Percentiles rank a stretch among this genome's conserved stretches.
These are phyloP conservation scores for Verticillium nonalfalfae DNA, from an alignment of 2,329 filamentous ascomycete genomes.

Conservation along the genomic window DNA sequence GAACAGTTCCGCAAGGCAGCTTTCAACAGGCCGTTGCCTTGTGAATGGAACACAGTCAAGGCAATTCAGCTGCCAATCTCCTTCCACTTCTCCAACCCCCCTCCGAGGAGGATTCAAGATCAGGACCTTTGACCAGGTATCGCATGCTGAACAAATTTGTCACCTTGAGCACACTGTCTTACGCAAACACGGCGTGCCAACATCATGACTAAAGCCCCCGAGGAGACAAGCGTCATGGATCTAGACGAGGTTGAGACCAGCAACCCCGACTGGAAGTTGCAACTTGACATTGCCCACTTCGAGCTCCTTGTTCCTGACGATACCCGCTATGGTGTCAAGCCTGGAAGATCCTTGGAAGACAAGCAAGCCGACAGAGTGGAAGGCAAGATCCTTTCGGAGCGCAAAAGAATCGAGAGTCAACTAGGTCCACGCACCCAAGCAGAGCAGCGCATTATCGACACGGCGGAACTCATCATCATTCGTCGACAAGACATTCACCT, in stretches of 20 bases:
- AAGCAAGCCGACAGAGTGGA: neutral
- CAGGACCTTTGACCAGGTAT: too few relatives aligned
- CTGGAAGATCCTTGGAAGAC: neutral
- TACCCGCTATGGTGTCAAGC: neutral
- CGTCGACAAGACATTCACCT: neutral
- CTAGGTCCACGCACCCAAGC: neutral
- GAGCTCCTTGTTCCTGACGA: neutral
- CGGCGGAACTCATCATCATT: neutral
- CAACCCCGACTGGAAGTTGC: neutral
- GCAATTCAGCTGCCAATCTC: too few relatives aligned
- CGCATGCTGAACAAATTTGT: too few relatives aligned
- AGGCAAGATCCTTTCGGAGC: neutral
- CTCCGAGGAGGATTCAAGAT: too few relatives aligned
- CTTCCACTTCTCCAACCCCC: too few relatives aligned
- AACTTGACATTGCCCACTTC: neutral
- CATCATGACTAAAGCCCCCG: too few relatives aligned
- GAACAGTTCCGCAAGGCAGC: too few relatives aligned
- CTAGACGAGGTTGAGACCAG: neutral
- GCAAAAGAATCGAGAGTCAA: neutral
- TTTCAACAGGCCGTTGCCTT: too few relatives aligned
- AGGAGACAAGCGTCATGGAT: neutral
- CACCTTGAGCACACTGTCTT: too few relatives aligned
- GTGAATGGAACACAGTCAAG: too few relatives aligned
- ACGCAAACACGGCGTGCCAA: too few relatives aligned
- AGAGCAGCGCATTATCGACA: neutral